These are phyloP conservation scores for Chalara sp. DNA, from an alignment of 2,329 filamentous ascomycete genomes.

Conservation along the genomic window DNA sequence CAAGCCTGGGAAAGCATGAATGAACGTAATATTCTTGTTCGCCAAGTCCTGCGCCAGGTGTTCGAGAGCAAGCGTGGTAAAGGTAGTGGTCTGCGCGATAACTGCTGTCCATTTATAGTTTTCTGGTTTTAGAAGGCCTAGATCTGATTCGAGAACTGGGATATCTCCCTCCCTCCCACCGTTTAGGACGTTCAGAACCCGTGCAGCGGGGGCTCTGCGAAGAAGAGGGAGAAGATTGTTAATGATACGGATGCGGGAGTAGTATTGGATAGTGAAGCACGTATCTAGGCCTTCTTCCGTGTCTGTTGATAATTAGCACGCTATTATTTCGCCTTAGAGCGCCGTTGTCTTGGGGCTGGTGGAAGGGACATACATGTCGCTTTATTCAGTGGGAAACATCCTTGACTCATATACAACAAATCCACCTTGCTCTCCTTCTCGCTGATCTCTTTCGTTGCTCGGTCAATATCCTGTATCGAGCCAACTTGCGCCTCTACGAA, in stretches of 20 bases:
- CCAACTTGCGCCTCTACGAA: constrained; percentile 42
- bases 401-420: constrained; percentile 37
- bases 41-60: constrained; percentile 31
- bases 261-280: constrained; percentile 42
- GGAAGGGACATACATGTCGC: constrained; percentile 10
- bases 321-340: no score
- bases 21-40: constrained; percentile 34
- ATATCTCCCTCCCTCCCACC: constrained; percentile 41
- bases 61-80: constrained; percentile 41
- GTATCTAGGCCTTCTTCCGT: constrained; percentile 48
- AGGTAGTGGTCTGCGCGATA: constrained; percentile 31
- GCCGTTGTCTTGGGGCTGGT: background rate
- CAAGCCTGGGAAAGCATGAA: constrained; percentile 30
- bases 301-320: constrained; percentile 27
- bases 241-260: constrained; percentile 48
- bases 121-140: constrained; percentile 22
- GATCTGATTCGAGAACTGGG: constrained; percentile 37
- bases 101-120: constrained; percentile 31
- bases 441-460: constrained; percentile 35
- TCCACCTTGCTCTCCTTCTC: constrained; percentile 35
- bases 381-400: constrained; percentile 22
- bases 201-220: constrained; percentile 29
- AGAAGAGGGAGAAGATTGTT: constrained; percentile 49
- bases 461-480: constrained; percentile 40
- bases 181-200: constrained; percentile 45